A percentile compares a stretch with the other conserved stretches of the same genome.
These are phyloP conservation scores for Decorospora gaudefroyi DNA, from an alignment of 2,329 filamentous ascomycete species.

Conservation along the genomic window DNA sequence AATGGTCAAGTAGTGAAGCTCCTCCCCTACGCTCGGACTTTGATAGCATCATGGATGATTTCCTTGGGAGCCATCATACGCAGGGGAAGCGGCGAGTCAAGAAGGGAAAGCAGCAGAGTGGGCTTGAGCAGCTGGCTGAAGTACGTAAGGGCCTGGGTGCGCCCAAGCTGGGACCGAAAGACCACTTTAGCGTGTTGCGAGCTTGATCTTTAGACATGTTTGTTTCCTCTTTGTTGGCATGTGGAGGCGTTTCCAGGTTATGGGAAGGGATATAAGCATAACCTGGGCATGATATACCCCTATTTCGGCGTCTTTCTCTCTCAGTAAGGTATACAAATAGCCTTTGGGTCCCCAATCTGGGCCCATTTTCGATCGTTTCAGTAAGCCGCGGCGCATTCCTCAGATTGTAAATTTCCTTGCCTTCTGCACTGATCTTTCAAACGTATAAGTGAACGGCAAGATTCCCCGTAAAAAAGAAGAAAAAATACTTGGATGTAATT, in stretches of 20 bases:
- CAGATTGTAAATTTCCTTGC: too few relatives aligned
- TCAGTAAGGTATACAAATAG: too few relatives aligned
- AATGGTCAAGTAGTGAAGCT: slow-evolving; percentile 45
- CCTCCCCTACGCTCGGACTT: slow-evolving; percentile 75
- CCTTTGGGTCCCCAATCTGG: too few relatives aligned
- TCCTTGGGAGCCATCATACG: slow-evolving; percentile 74
- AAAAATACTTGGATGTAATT: too few relatives aligned
- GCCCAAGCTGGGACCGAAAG: slow-evolving; percentile 55
- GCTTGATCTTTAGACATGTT: neutral
- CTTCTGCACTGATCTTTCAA: too few relatives aligned
- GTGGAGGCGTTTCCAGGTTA: neutral
- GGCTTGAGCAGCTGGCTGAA: slow-evolving; percentile 88
- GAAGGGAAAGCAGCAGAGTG: slow-evolving; percentile 78
- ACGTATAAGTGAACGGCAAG: too few relatives aligned
- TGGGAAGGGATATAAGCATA: too few relatives aligned
- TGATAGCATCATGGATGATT: slow-evolving; percentile 89
- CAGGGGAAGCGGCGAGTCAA: slow-evolving; percentile 72
- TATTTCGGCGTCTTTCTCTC: too few relatives aligned
- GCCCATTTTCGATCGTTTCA: too few relatives aligned
- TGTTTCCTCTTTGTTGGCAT: neutral
- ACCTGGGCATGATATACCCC: too few relatives aligned
- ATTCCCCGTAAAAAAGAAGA: too few relatives aligned
- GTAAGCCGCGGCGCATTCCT: too few relatives aligned
- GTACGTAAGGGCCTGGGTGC: slow-evolving; percentile 79
- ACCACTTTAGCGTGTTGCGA: slow-evolving; percentile 13